Evolutionary conservation across 2,329 filamentous ascomycete species (phyloP), one percentile per base, ranked within the genome.

Genomic region (Tolypocladium ophioglossoides): DNA sequence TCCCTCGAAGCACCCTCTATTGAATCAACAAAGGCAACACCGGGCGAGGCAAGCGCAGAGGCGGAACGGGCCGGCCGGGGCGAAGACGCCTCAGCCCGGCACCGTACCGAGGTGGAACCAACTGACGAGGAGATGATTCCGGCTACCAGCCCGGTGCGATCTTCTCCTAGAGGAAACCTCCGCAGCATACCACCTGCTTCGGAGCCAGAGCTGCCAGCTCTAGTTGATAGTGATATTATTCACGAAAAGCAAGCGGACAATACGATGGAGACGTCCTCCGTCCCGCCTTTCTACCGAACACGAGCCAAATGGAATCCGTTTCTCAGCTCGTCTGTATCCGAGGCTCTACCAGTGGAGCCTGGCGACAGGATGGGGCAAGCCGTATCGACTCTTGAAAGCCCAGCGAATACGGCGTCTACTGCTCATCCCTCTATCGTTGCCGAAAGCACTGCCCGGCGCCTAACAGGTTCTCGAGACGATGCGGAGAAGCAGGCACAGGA

Each of bases 121-220:
- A 18, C 50, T 12, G 67, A 69, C 2, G 69, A 70, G 46, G 68
- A 70, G n/a, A 68, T 65, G 60, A 72, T 72, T 54, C 70, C 70
- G 1, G 70, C 70, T 48, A 72, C 70, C 30, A 72, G 70, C 38
- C 70, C 70, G n/a, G 57, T 65, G 2, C 60, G 62, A 37, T 64
- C 66, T 7, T 56, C 68, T 5, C 60, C 67, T n/a, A 59, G 59
- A 14, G 63, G 61, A 4, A 54, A 54, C 27, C 61, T 56, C 9
- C 56, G 54, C 12, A 62, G 61, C 14, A 51, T 54, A 7, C 53
- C 54, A 0, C 54, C 54, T 6, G 62, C 60, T 7, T 62, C 65
- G 3, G 70, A 70, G 24, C 64, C 68, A 11, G 71, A 74, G 27
- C 39, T 73, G 58, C 58, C 72, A 54, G 46, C 67, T 56, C 54